Conservation (phyloP, 2,329 filamentous ascomycete species). For the Dendryphion nanum region DNA sequence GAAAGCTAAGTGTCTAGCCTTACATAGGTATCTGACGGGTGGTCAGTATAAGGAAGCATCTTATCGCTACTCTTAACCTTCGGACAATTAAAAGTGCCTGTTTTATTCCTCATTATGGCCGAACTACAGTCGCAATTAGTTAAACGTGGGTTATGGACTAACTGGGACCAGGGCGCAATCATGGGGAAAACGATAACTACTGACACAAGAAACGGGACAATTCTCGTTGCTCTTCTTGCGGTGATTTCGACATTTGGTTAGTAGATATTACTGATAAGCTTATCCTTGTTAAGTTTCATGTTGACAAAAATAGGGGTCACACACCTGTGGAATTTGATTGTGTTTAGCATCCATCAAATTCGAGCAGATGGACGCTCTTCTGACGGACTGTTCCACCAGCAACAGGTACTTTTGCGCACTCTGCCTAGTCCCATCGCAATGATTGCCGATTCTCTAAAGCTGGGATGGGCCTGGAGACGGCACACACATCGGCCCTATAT, state of each 20-base stretch:
- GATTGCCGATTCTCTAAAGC: slow-evolving; percentile 9
- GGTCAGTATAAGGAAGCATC: no score
- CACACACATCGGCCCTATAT: slow-evolving; percentile 7
- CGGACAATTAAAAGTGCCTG: no score
- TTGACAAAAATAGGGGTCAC: background rate
- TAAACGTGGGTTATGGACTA: slow-evolving; percentile 2
- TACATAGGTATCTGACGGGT: no score
- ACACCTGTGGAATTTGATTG: background rate
- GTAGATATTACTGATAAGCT: background rate
- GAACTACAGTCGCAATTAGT: slow-evolving; percentile 1
- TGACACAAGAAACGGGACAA: background rate
- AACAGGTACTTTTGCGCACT: slow-evolving; percentile 12
- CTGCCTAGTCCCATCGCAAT: slow-evolving; percentile 10
- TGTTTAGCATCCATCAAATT: background rate
- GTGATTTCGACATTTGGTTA: background rate
- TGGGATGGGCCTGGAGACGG: slow-evolving; percentile 11
- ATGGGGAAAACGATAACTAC: slow-evolving; percentile 5
- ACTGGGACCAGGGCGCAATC: slow-evolving; percentile 1
- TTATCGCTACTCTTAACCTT: no score
- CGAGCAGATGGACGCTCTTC: slow-evolving; percentile 5
- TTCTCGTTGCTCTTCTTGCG: slow-evolving; percentile 3
- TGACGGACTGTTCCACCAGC: slow-evolving; percentile 13
- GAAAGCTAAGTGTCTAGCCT: no score
- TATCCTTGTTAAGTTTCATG: background rate
- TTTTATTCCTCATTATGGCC: no score